Conservation (phyloP, 768 basidiomycete species). For the Tulasnella calospora region DNA sequence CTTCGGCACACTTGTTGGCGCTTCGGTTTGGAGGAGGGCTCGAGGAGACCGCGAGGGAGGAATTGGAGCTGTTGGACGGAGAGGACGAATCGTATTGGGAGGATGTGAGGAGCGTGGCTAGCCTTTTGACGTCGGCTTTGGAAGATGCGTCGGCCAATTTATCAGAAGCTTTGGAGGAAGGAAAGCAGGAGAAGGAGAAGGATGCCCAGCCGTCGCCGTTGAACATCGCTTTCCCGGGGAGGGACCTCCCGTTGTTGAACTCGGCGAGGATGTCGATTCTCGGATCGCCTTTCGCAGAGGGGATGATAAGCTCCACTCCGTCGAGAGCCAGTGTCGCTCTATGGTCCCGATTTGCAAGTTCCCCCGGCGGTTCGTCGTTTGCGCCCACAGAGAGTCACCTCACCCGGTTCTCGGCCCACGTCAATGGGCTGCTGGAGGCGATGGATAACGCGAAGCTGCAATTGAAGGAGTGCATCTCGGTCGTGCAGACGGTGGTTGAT, state of each 20-base stretch:
- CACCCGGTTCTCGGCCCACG: conserved; percentile 65
- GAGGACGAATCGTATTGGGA: conserved; percentile 82
- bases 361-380: conserved; percentile 43
- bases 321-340: not conserved
- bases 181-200: conserved; percentile 45
- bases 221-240: conserved; percentile 4
- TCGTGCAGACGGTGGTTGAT: not conserved
- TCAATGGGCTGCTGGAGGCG: conserved; percentile 62
- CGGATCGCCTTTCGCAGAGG: not conserved
- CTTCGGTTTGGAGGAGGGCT: conserved; percentile 54
- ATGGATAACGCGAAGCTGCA: conserved; percentile 67
- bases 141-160: conserved; percentile 60
- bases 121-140: conserved; percentile 60
- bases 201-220: conserved; percentile 30
- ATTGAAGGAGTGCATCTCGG: conserved; percentile 55
- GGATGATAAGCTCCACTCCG: not conserved
- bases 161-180: conserved; percentile 52
- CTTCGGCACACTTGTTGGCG: conserved; percentile 74
- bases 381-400: conserved; percentile 71
- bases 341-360: not conserved
- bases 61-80: conserved; percentile 40
- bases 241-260: not conserved
- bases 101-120: conserved; percentile 71
- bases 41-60: conserved; percentile 27
- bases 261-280: not conserved